Base-by-base conservation (phyloP, 2,329 filamentous ascomycete species). In the Hymenoscyphus linearis region DNA sequence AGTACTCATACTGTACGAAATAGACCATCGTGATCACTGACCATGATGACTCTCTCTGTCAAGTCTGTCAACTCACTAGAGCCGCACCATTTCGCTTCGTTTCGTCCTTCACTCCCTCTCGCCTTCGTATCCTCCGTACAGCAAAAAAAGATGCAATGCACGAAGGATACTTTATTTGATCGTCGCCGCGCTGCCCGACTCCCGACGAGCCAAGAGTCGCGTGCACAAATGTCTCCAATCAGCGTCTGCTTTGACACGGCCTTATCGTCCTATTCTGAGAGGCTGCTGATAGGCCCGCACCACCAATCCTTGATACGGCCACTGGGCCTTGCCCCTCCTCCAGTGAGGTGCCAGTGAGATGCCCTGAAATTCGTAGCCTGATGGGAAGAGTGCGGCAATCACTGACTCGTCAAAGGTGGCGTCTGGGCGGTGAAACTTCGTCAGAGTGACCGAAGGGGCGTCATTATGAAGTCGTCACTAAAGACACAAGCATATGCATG, bases 401-500 rank as follows among this genome's bases (percentile, higher is more conserved):
- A 27, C 47, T 52, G 47, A 52, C 47, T 52, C 47, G 47, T 27
- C 18, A 52, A 52, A 52, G 47, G 37, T 40, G 37, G 37, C 37
- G 37, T 40, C 37, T 40, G 16, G 37, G 37, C 27, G 18, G 53
- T 35, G 27, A 37, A 18, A 34, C 27, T 31, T 9, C 27, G 27
- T 31, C 4, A 4, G 40, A 18, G 40, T 16, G 53, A 36, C 6
- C 34, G n/a, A 40, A 18, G 25, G 50, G 57, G 57, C 47, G 47
- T 35, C 4, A 35, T 44, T 59, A 59, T 22, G 31, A 52, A 22
- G n/a, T 14, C 16, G 16, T 12, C n/a, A 35, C 34, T 59, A 44
- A 3, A 53, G 27, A n/a, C 57, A 59, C 57, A 22, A 10, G 18
- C 18, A 34, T 25, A 59, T 59, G 58, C 58, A 59, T 59, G 52